phyloP scores from a whole-genome alignment of 192 early-diverging fungal species.

The Linnemannia schmuckeri region DNA sequence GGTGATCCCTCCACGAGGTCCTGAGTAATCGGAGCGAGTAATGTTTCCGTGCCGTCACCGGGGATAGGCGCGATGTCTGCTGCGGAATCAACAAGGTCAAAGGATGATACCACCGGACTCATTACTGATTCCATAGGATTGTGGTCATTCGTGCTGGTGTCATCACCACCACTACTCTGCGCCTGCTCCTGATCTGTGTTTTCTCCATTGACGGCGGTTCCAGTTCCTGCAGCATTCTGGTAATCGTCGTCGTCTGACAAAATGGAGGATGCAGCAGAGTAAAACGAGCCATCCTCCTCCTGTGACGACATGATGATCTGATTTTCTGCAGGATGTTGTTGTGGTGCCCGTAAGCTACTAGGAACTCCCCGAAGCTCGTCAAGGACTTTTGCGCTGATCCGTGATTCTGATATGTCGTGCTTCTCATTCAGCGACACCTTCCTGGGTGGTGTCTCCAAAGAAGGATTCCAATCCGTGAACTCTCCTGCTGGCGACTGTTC shows the following conservation, averaged over 20 bases:
- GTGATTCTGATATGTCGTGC: not conserved
- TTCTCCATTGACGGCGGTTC: not conserved
- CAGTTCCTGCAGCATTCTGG: not conserved
- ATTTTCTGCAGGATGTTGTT: not conserved
- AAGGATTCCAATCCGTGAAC: slow-evolving; percentile 23
- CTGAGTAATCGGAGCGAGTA: not conserved
- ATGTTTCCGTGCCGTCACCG: not conserved
- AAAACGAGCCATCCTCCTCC: slow-evolving; percentile 24
- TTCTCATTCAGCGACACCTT: not conserved
- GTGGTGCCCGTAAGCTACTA: not conserved
- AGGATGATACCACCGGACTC: not conserved
- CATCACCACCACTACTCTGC: not conserved
- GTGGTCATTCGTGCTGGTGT: not conserved
- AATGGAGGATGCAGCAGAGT: slow-evolving; percentile 32
- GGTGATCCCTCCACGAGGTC: slow-evolving; percentile 7
- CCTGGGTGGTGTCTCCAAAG: slow-evolving; percentile 44
- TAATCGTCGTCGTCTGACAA: slow-evolving; percentile 2
- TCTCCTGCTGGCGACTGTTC: not conserved
- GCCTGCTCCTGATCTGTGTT: not conserved
- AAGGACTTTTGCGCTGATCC: slow-evolving; percentile 3
- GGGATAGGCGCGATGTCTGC: not conserved
- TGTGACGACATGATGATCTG: slow-evolving; percentile 3
- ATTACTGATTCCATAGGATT: not conserved
- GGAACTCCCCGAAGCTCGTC: slow-evolving; percentile 33
- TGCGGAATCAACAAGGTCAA: not conserved